phyloP scores from a whole-genome alignment of 176 grass and related monocot genomes.

The Musa acuminata region DNA sequence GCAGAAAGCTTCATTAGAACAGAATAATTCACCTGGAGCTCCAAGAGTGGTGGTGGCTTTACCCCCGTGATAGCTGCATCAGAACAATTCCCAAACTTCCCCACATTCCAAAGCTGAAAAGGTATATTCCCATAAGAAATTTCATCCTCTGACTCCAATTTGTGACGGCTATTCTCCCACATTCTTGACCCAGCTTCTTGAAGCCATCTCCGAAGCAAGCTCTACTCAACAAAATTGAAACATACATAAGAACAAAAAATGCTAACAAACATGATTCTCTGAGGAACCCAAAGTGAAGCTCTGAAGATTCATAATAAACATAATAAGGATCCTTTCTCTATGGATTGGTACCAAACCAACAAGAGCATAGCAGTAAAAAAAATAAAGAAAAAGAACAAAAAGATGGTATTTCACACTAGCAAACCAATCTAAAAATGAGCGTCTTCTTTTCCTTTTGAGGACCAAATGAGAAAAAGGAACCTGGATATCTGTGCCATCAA shows the following conservation, averaged over 20 bases:
- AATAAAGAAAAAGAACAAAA: not conserved
- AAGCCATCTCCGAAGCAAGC: slow-evolving; percentile 61
- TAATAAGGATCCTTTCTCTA: too few species aligned
- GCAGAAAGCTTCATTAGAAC: not conserved
- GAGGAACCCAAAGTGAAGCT: not conserved
- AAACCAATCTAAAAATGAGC: not conserved
- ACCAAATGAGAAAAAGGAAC: not conserved
- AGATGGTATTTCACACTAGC: not conserved
- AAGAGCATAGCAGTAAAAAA: too few species aligned
- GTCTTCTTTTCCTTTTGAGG: not conserved
- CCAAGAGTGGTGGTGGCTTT: slow-evolving; percentile 82
- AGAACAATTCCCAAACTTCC: slow-evolving; percentile 64
- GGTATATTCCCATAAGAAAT: slow-evolving; percentile 53
- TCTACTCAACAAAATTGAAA: slow-evolving; percentile 28
- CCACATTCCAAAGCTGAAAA: slow-evolving; percentile 78
- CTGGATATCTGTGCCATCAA: slow-evolving; percentile 46
- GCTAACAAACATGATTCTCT: not conserved
- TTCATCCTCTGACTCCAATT: slow-evolving; percentile 37
- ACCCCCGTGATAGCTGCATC: slow-evolving; percentile 77
- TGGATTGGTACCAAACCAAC: too few species aligned
- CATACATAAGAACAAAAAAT: slow-evolving; percentile 1
- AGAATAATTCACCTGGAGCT: slow-evolving; percentile 58
- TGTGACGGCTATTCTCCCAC: slow-evolving; percentile 58
- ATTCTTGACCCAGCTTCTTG: slow-evolving; percentile 37
- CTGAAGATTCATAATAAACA: too few species aligned